Base-by-base conservation (phyloP, 31 red algal species). In the Endocladia muricata region DNA sequence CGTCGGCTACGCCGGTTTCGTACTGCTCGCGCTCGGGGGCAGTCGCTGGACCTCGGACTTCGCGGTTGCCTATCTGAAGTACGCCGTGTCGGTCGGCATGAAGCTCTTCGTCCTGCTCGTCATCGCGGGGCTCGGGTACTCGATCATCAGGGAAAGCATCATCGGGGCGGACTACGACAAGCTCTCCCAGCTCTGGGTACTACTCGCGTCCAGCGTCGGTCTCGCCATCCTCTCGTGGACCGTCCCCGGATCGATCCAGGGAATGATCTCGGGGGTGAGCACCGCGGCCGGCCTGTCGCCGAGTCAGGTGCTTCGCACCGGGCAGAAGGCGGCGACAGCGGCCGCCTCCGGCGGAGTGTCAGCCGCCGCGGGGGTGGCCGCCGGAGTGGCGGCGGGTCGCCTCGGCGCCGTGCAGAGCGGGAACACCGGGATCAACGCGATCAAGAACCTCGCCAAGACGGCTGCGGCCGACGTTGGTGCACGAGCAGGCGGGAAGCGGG, bases 311-410 rank as follows among this genome's bases (percentile, higher is more conserved):
- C n/a, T 52, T 15, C 11, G n/a, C 47, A n/a, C 47, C 47, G 47
- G 47, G n/a, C n/a, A n/a, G n/a, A 52, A n/a, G n/a, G 47, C 47
- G 47, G 47, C 47, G n/a, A 52, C 47, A n/a, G 47, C 47, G 47
- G 47, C 47, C 47, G n/a, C n/a, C n/a, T n/a, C n/a, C n/a, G n/a
- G n/a, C n/a, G n/a, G n/a, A n/a, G n/a, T n/a, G n/a, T n/a, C n/a
- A n/a, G n/a, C n/a, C n/a, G n/a, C n/a, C n/a, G n/a, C n/a, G n/a
- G 47, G 47, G 47, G 13, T 52, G 47, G 13, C 47, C 11, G 47
- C 47, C 11, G 47, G 47, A 15, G 47, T n/a, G 13, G 47, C 47
- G 13, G 47, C 47, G 47, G n/a, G 13, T 13, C 13, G 47, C n/a
- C 13, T n/a, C 47, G 47, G 47, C n/a, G n/a, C n/a, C n/a, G n/a